Evolutionary conservation across 2,329 filamentous ascomycete species (phyloP), one percentile per base, ranked within the genome.

Genomic region (Aspergillus glaucus): DNA sequence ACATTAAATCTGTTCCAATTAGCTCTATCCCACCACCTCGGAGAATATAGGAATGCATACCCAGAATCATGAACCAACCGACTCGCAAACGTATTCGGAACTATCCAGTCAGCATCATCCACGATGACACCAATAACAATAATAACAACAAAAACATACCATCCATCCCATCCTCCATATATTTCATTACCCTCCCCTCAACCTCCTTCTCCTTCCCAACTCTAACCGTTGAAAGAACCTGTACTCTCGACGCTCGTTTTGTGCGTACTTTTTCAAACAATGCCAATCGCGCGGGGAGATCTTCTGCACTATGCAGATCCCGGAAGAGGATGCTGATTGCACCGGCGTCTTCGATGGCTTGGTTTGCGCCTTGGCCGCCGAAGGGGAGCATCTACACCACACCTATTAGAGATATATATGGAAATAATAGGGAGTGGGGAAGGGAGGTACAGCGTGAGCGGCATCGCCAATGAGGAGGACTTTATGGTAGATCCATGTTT

Each of bases 331-430:
- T 34, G n/a, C 59, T 56, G 24, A 68, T 47, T 0, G 64, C 64
- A 4, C 62, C 64, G 1, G 55, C 64, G 41, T 67, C 64, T 50
- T 68, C 65, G 28, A 68, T 65, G 6, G 65, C 64, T 45, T 64
- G 62, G 32, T 64, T 63, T 7, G 62, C 56, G 1, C 62, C 63
- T 55, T 68, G 64, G 12, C 58, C 62, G 12, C 62, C 54, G 37
- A 52, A 47, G 15, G 51, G 48, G 28, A 48, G 48, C 19, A 51
- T 62, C 61, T 12, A 60, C 60, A 44, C 15, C 60, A 44, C 15
- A 19, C 7, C 4, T 45, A 10, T n/a, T 34, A 28, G 9, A 28
- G 17, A 26, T 24, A 5, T n/a, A 39, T 10, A 19, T 15, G 15
- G 15, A 15, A 15, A 15, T 15, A 15, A 15, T 15, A 15, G 15